Evolutionary conservation across 2,329 filamentous ascomycete species (phyloP).

Genomic region (Aureobasidium sp.): DNA sequence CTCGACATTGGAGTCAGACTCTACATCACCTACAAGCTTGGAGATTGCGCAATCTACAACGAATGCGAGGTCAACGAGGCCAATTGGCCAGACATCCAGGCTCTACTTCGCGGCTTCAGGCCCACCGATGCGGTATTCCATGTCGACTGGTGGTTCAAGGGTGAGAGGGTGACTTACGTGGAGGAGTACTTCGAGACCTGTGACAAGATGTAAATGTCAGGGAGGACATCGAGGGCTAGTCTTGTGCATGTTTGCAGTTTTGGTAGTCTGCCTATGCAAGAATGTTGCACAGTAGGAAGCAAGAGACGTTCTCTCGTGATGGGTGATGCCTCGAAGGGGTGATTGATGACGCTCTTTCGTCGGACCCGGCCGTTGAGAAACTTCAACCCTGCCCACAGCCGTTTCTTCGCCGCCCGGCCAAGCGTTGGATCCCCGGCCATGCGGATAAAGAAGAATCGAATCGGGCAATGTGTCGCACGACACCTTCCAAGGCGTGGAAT

Average conservation of each 20-base stretch:
- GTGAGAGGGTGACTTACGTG: background rate
- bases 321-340: background rate
- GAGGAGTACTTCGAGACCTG: background rate
- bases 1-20: background rate
- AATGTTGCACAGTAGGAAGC: background rate
- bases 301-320: no score
- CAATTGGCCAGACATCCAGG: background rate
- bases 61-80: background rate
- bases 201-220: background rate
- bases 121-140: background rate
- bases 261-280: background rate
- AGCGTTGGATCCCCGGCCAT: slow-evolving; percentile 5
- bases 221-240: no score
- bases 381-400: background rate
- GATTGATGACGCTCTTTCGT: background rate
- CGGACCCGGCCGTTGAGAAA: slow-evolving; percentile 4
- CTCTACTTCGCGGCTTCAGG: background rate
- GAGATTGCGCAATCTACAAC: background rate
- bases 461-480: slow-evolving; percentile 8
- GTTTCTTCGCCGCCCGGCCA: slow-evolving; percentile 1
- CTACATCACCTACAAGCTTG: slow-evolving; percentile 3
- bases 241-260: no score
- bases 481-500: background rate
- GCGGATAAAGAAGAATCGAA: slow-evolving; percentile 3
- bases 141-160: slow-evolving; percentile 7